Evolutionary conservation across 805 yeast genomes (phyloP), one percentile per base, ranked within the genome.

Genomic region (Candida schatavii): DNA sequence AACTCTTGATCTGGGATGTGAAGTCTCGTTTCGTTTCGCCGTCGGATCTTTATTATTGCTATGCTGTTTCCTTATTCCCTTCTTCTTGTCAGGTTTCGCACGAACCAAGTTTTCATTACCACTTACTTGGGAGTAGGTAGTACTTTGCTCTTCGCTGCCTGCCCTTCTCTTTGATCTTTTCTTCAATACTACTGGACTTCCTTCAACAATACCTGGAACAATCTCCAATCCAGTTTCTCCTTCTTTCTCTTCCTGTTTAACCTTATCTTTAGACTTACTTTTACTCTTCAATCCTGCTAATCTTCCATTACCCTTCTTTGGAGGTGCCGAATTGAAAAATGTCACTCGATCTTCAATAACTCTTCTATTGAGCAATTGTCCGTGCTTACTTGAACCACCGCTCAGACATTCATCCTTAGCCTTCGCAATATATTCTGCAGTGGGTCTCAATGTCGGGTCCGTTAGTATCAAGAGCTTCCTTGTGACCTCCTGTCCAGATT

Each of bases 401-500:
- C 41, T 43, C 19, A 59, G 40, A 44, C 67, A 68, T 14, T 52
- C 46, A 4, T 45, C 46, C 35, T 51, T 54, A 13, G 54, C 51
- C 13, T 52, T 48, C 29, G 61, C 61, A n/a, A 70, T 64, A 19
- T 44, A 43, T 34, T 52, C 61, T 4, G 50, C 43, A 1, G 64
- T 23, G 1, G 73, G 73, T 20, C 61, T 50, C 3, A 46, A 40
- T 14, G 39, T 41, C 2, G 64, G 61, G 33, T 61, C 60, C 3
- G 51, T 50, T 20, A 66, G 47, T 5, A 68, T 57, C 19, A 70
- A 52, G 7, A 70, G 42, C 32, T 61, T 62, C 40, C 68, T 56
- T 3, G 62, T 61, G 2, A 56, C 50, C 3, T 37, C 46, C 35
- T 55, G 58, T 5, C 66, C 72, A 3, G 59, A 52, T 36, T 56